Percentiles rank a stretch among this genome's conserved stretches.
Evolutionary conservation across 2,329 filamentous ascomycete genomes (phyloP).

Genomic region (Pyrenophora teres): DNA sequence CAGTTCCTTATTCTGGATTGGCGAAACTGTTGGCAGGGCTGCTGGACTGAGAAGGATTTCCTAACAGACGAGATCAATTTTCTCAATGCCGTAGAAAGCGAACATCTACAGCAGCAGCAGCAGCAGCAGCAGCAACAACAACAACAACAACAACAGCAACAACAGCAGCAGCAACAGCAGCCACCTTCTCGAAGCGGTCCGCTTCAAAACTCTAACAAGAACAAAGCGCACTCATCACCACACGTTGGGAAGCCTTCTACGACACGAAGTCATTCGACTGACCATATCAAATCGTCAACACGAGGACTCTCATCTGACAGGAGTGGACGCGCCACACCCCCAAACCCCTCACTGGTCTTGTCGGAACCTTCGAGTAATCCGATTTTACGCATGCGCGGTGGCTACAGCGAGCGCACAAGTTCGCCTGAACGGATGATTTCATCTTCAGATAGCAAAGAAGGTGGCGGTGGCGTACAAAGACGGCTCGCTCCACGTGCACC

Average conservation of each 20-base stretch:
- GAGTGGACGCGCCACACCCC: slow-evolving; percentile 40
- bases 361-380: slow-evolving; percentile 33
- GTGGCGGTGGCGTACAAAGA: slow-evolving; percentile 22
- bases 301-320: slow-evolving; percentile 41
- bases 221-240: slow-evolving; percentile 34
- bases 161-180: slow-evolving; percentile 16
- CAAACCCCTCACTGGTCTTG: slow-evolving; percentile 28
- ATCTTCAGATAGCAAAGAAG: slow-evolving; percentile 39
- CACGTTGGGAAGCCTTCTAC: slow-evolving; percentile 34
- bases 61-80: slow-evolving; percentile 41
- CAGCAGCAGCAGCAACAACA: slow-evolving; percentile 4
- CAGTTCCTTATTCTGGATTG: slow-evolving; percentile 94
- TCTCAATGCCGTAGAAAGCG: slow-evolving; percentile 28
- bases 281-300: slow-evolving; percentile 33
- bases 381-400: slow-evolving; percentile 23
- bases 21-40: slow-evolving; percentile 96
- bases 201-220: slow-evolving; percentile 27
- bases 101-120: slow-evolving; percentile 7
- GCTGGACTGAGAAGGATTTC: slow-evolving; percentile 83
- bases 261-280: slow-evolving; percentile 38
- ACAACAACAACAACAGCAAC: slow-evolving; percentile 2
- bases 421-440: slow-evolving; percentile 38
- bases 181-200: slow-evolving; percentile 34
- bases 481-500: slow-evolving; percentile 32
- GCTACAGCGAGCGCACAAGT: slow-evolving; percentile 30